A percentile compares a stretch with the other conserved stretches of the same genome.
Conservation (phyloP, 2,329 filamentous ascomycete genomes). For the Orbilia javanica region DNA sequence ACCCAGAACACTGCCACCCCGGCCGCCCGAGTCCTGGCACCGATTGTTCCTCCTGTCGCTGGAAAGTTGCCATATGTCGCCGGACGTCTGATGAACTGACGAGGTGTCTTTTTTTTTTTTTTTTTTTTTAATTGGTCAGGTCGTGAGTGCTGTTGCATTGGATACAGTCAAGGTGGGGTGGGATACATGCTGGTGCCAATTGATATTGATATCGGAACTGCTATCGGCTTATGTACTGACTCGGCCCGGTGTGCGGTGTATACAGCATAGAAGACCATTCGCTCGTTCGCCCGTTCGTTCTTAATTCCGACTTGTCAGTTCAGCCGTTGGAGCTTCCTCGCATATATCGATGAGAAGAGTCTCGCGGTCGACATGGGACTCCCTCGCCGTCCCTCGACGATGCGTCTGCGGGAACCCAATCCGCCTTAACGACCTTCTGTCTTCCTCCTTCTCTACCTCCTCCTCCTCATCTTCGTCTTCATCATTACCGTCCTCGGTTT, state of each 20-base stretch:
- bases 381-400: constrained; percentile 56
- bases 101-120: not conserved
- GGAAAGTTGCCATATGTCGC: constrained; percentile 4
- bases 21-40: not conserved
- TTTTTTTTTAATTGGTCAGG: constrained; percentile 12
- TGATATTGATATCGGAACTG: too few species aligned
- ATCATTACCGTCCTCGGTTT: constrained; percentile 9
- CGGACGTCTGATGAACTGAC: constrained; percentile 46
- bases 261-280: too few species aligned
- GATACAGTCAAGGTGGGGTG: too few species aligned
- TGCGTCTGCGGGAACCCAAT: constrained; percentile 56
- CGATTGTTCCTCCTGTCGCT: constrained; percentile 24
- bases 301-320: not conserved
- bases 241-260: too few species aligned
- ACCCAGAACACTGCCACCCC: not conserved
- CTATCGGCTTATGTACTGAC: too few species aligned
- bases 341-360: constrained; percentile 56
- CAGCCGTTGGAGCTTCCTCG: constrained; percentile 17
- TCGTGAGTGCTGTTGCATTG: constrained; percentile 3
- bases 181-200: constrained; percentile 11
- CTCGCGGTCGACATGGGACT: constrained; percentile 56
- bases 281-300: too few species aligned
- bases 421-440: constrained; percentile 36
- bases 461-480: constrained; percentile 17
- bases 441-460: constrained; percentile 40